Percentiles rank a stretch among this genome's conserved stretches.
phyloP scores from a whole-genome alignment of 2,329 filamentous ascomycete species.

The Botrytis deweyae region DNA sequence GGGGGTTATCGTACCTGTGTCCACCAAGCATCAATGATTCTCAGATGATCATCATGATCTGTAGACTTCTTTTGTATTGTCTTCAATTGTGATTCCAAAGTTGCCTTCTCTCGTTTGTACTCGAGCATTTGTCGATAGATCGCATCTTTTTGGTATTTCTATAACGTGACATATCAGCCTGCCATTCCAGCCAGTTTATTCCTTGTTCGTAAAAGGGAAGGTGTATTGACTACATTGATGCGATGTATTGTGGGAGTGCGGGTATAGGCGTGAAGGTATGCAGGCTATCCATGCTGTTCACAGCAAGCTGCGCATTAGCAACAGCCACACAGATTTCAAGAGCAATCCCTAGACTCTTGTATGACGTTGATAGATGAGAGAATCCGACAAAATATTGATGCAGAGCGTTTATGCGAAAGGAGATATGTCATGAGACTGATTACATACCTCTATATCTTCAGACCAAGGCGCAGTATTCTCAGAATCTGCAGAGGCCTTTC shows the following conservation, averaged over 20 bases:
- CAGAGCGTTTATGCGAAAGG: slow-evolving; percentile 2
- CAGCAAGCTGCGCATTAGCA: slow-evolving; percentile 49
- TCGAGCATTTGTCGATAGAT: slow-evolving; percentile 98
- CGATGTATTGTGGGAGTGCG: slow-evolving; percentile 30
- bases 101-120: slow-evolving; percentile 86
- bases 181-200: slow-evolving; percentile 43
- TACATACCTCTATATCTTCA: slow-evolving; percentile 71
- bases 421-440: slow-evolving; percentile 22
- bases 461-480: slow-evolving; percentile 62
- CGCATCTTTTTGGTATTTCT: slow-evolving; percentile 94
- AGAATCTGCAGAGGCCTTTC: slow-evolving; percentile 60
- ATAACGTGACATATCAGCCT: slow-evolving; percentile 40
- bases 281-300: slow-evolving; percentile 44
- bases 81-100: slow-evolving; percentile 76
- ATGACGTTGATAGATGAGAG: slow-evolving; percentile 28
- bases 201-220: slow-evolving; percentile 28
- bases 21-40: slow-evolving; percentile 91
- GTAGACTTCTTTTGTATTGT: slow-evolving; percentile 75
- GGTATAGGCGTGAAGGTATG: slow-evolving; percentile 37
- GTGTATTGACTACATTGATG: slow-evolving; percentile 23
- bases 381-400: slow-evolving; percentile 24
- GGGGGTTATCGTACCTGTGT: slow-evolving; percentile 66
- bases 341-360: slow-evolving; percentile 25
- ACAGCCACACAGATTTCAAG: slow-evolving; percentile 36
- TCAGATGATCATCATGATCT: slow-evolving; percentile 89